Evolutionary conservation across 2,329 filamentous ascomycete species (phyloP), one percentile per base, ranked within the genome.

Genomic region (Cryoendolithus antarcticus): DNA sequence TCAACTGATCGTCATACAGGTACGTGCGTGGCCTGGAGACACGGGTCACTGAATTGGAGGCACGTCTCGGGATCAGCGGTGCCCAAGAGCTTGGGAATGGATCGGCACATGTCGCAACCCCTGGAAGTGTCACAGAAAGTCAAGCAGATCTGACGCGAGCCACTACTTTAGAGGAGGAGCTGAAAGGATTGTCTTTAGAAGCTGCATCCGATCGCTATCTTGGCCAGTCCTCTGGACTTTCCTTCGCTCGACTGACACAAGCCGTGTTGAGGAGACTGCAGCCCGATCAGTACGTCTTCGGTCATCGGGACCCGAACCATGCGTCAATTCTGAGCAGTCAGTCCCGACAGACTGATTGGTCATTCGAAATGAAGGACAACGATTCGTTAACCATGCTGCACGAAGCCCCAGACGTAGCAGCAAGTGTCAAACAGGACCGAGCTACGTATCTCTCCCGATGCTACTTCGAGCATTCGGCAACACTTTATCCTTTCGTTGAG

Each of bases 391-490:
- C 11, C 27, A 40, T 11, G n/a, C 8, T 19, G 15, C 34, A 12
- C 11, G 12, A 6, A 34, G 34, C 6, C 44, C 44, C 35, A 55
- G 50, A 11, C 6, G 49, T 51, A 1, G 51, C 49, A 38, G 0
- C 50, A 56, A 19, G 40, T 58, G 2, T 44, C 56, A 28, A 47
- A 48, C 60, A 3, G 45, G 47, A 11, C 51, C 9, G 41, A 43
- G 12, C 34, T 38, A 9, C 19, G 19, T 43, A 53, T 13, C 49
- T 63, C 15, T 55, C 62, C 3, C 57, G 62, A 9, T 67, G 66
- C 35, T 69, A 69, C 49, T 69, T 67, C 47, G 60, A 63, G 0
- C 65, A 69, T 43, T 66, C 62, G 2, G 63, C 68, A 36, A 69
- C 65, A 1, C 46, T 69, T 1, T 69, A 69, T 35, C 66, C 65